phyloP scores from a whole-genome alignment of 345 rosid species.

The Populus ilicifolia region DNA sequence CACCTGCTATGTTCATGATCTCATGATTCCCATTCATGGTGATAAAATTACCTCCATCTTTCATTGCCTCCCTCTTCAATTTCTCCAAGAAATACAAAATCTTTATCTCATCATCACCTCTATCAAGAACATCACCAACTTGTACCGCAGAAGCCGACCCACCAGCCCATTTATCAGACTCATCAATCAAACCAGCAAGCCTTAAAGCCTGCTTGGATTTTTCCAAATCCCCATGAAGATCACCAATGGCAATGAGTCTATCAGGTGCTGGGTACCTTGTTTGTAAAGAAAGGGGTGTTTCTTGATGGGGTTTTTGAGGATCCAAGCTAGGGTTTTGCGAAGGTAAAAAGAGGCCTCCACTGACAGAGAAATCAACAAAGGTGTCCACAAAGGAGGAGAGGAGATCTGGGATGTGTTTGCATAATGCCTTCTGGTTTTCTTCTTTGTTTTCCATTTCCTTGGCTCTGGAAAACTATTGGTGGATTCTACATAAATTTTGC shows the following conservation, averaged over 20 bases:
- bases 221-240: slow-evolving; percentile 78
- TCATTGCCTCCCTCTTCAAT: slow-evolving; percentile 63
- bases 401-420: slow-evolving; percentile 45
- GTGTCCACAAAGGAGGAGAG: slow-evolving; percentile 77
- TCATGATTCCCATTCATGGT: slow-evolving; percentile 95
- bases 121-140: slow-evolving; percentile 83
- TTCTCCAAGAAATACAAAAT: slow-evolving; percentile 77
- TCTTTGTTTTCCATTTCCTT: slow-evolving; percentile 24
- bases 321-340: slow-evolving; percentile 4
- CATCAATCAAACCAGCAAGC: slow-evolving; percentile 72
- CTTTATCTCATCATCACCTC: slow-evolving; percentile 80
- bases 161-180: slow-evolving; percentile 58
- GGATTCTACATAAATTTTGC: too few species aligned
- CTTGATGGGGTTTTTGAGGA: background rate
- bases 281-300: slow-evolving; percentile 4
- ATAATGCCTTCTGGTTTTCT: slow-evolving; percentile 24
- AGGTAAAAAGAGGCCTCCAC: slow-evolving; percentile 57
- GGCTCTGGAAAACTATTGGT: background rate
- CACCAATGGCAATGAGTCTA: slow-evolving; percentile 82
- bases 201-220: slow-evolving; percentile 63
- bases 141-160: slow-evolving; percentile 76
- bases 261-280: slow-evolving; percentile 48
- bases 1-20: slow-evolving; percentile 84
- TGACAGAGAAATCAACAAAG: slow-evolving; percentile 70
- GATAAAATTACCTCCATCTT: slow-evolving; percentile 56